Conservation (phyloP, 371 early-diverging fungal genomes). For the Lichtheimia hyalospora region DNA sequence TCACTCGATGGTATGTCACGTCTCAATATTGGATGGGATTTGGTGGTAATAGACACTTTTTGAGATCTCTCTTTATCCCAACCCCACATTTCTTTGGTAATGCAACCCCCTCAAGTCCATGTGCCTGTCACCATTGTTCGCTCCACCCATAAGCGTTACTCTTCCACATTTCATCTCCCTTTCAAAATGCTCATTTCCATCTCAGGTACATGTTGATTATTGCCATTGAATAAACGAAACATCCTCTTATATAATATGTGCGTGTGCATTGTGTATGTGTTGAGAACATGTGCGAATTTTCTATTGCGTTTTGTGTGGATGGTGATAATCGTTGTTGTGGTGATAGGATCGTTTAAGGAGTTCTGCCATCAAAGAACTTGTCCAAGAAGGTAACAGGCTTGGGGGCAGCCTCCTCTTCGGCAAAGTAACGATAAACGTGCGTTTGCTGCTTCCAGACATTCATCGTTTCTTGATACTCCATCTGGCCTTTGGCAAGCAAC, state of each 20-base stretch:
- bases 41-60: constrained; percentile 26
- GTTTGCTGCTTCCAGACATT: constrained; percentile 95
- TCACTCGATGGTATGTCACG: constrained; percentile 29
- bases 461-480: constrained; percentile 91
- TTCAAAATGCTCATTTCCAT: too few relatives aligned
- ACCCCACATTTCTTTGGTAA: background rate
- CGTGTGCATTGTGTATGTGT: background rate
- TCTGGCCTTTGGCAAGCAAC: constrained; percentile 83
- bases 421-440: constrained; percentile 91
- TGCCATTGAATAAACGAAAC: background rate
- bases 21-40: constrained; percentile 41
- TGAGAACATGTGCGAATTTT: background rate
- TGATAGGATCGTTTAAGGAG: constrained; percentile 6
- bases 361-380: constrained; percentile 82
- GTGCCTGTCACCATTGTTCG: background rate
- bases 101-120: background rate
- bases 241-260: background rate
- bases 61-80: background rate
- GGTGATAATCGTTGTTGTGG: background rate
- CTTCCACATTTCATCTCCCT: too few relatives aligned
- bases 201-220: background rate
- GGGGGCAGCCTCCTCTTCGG: constrained; percentile 71
- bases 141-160: too few relatives aligned
- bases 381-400: constrained; percentile 80
- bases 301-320: background rate